Conservation (phyloP, 768 basidiomycete genomes). For the Russula emetica region DNA sequence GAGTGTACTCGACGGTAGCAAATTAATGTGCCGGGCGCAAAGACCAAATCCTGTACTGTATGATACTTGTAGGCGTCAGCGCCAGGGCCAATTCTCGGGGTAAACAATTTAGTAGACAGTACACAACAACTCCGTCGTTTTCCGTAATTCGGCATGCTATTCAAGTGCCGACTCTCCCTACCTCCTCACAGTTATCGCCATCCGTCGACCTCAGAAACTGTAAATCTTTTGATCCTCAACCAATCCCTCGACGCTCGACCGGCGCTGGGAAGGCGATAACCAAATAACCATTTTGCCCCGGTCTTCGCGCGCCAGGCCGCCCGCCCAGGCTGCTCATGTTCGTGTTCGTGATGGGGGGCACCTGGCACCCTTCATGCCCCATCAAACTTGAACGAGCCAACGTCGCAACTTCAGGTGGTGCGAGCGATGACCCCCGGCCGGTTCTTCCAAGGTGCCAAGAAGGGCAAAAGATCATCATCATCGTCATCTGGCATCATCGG, state of each 20-base stretch:
- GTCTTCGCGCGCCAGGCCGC: no score
- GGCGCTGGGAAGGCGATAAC: not conserved
- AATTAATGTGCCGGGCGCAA: not conserved
- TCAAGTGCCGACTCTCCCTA: not conserved
- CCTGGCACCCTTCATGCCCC: no score
- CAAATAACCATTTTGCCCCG: no score
- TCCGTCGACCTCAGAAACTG: not conserved
- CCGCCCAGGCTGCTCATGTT: no score
- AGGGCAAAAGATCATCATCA: no score
- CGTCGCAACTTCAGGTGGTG: not conserved
- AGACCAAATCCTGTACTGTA: no score
- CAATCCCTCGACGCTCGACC: not conserved
- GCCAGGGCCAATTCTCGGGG: no score
- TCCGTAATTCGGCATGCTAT: not conserved
- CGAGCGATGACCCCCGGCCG: not conserved
- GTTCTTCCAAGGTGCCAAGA: no score
- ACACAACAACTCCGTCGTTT: not conserved
- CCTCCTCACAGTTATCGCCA: not conserved
- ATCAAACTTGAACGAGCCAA: not conserved
- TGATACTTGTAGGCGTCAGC: no score
- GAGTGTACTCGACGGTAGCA: not conserved
- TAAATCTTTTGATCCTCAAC: not conserved
- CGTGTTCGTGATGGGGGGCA: no score
- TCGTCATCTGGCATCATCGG: no score
- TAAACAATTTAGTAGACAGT: no score